Conservation (phyloP, 2,329 filamentous ascomycete genomes). For the Colletotrichum simmondsii region DNA sequence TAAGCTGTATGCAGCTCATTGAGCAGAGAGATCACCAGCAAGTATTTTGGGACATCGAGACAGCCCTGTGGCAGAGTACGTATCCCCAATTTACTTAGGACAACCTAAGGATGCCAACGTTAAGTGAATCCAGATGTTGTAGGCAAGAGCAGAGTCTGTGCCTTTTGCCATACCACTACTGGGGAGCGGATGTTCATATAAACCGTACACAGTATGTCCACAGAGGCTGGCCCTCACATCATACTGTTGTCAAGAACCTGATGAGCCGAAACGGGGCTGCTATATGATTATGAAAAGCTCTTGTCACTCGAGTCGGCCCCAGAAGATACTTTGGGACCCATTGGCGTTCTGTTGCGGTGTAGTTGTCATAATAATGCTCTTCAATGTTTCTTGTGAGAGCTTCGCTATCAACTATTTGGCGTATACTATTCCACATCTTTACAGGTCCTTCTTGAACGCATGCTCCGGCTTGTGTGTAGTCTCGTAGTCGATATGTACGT, state of each 20-base stretch:
- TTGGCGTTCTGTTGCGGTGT: background rate
- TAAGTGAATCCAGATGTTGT: background rate
- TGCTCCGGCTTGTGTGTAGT: conserved; percentile 94
- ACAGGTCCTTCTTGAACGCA: conserved; percentile 70
- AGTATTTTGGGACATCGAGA: conserved; percentile 5
- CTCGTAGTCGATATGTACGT: conserved; percentile 98
- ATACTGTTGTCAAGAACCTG: background rate
- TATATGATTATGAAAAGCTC: background rate
- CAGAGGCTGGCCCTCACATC: background rate
- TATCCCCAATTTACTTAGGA: background rate
- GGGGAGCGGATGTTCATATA: conserved; percentile 7
- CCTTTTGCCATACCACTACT: conserved; percentile 20
- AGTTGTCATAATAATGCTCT: background rate
- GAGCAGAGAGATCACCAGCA: background rate
- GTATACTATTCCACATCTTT: conserved; percentile 17
- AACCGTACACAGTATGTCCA: background rate
- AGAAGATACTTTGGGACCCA: background rate
- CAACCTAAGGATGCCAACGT: conserved; percentile 1
- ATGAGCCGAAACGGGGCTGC: background rate
- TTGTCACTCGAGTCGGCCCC: background rate
- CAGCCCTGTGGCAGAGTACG: conserved; percentile 3
- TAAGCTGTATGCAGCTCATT: background rate
- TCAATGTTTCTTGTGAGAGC: background rate
- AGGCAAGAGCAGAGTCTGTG: conserved; percentile 11
- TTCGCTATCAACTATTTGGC: background rate